phyloP scores from a whole-genome alignment of 108 stramenopile species.

The Skeletonema menzelii region DNA sequence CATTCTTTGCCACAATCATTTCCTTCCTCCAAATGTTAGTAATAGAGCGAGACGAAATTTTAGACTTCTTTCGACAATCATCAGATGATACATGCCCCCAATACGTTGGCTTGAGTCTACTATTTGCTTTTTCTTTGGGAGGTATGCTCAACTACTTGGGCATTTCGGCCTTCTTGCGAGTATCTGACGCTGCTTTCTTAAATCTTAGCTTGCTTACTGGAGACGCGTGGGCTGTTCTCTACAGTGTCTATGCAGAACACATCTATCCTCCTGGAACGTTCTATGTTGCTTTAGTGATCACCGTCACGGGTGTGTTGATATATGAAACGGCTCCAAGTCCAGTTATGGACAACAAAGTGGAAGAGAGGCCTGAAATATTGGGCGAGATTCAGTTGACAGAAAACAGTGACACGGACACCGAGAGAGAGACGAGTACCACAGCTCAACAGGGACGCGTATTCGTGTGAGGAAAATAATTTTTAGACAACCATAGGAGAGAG shows the following conservation, averaged over 20 bases:
- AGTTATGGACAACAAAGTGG: slow-evolving; percentile 23
- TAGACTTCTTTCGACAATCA: slow-evolving; percentile 36
- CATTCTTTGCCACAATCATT: slow-evolving; percentile 81
- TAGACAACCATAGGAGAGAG: not conserved
- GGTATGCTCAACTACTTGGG: slow-evolving; percentile 58
- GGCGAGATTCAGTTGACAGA: slow-evolving; percentile 31
- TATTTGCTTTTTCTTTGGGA: slow-evolving; percentile 58
- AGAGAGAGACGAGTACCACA: not conserved
- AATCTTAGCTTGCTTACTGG: slow-evolving; percentile 91
- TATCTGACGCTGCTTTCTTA: slow-evolving; percentile 79
- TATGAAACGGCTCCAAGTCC: slow-evolving; percentile 91
- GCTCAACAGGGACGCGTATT: not conserved
- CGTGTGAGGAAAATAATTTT: not conserved
- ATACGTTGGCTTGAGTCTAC: slow-evolving; percentile 27
- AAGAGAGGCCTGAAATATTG: not conserved
- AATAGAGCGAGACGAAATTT: slow-evolving; percentile 67
- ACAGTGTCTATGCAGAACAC: slow-evolving; percentile 77
- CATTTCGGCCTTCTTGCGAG: slow-evolving; percentile 63
- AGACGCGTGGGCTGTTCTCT: slow-evolving; percentile 91
- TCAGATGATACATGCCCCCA: slow-evolving; percentile 42
- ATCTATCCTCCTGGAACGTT: slow-evolving; percentile 79
- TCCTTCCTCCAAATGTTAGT: slow-evolving; percentile 61
- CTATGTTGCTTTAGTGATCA: slow-evolving; percentile 78
- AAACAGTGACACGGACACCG: not conserved
- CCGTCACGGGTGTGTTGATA: slow-evolving; percentile 80